phyloP scores from a whole-genome alignment of 345 rosid genomes.

The Kernera saxatilis region DNA sequence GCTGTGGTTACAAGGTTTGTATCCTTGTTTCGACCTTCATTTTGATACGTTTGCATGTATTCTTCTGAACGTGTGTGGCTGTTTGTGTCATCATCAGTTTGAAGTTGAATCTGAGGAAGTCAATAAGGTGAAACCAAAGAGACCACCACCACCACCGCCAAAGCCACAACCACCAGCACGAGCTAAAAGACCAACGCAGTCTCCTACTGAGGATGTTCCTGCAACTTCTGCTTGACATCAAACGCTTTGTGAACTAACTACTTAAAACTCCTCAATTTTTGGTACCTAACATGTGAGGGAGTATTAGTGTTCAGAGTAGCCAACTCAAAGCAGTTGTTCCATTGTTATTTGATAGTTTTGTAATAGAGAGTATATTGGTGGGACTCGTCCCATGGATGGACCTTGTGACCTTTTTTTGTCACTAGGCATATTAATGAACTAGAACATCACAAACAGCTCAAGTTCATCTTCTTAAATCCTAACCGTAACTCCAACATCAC shows the following conservation, averaged over 20 bases:
- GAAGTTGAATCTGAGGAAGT: slow-evolving; percentile 47
- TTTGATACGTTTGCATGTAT: neutral
- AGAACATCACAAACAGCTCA: neutral
- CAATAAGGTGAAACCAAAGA: slow-evolving; percentile 52
- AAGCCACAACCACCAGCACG: slow-evolving; percentile 25
- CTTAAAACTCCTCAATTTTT: slow-evolving; percentile 8
- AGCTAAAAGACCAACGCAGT: slow-evolving; percentile 4
- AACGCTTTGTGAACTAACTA: slow-evolving; percentile 8
- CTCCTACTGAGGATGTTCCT: slow-evolving; percentile 58
- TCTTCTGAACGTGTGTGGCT: slow-evolving; percentile 2
- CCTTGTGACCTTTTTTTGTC: neutral
- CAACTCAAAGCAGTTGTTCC: neutral
- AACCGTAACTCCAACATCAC: too few species aligned
- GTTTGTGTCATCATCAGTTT: slow-evolving; percentile 39
- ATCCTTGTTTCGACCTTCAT: neutral
- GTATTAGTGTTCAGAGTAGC: slow-evolving; percentile 19
- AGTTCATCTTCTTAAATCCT: too few species aligned
- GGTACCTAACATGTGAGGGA: slow-evolving; percentile 11
- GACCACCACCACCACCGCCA: slow-evolving; percentile 64
- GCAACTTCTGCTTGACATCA: slow-evolving; percentile 60
- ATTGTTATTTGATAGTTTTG: slow-evolving; percentile 5
- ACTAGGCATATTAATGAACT: neutral
- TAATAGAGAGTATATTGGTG: neutral
- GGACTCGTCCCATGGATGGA: slow-evolving; percentile 13
- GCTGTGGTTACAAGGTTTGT: slow-evolving; percentile 87